Evolutionary conservation across 2,329 filamentous ascomycete genomes (phyloP), one percentile per base, ranked within the genome.

Genomic region (Neonectria hederae): DNA sequence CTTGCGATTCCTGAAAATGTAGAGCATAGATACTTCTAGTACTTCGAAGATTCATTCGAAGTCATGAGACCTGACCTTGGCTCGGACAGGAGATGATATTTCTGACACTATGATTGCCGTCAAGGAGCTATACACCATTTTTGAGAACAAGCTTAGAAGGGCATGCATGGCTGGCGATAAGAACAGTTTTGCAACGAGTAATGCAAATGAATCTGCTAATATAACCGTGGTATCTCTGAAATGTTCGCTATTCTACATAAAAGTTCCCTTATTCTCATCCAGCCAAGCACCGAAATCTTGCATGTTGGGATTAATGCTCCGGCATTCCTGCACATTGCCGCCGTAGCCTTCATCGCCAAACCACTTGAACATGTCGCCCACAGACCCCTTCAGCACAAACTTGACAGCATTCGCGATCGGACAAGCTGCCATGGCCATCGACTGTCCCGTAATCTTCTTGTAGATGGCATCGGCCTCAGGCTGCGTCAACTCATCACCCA

Each of bases 311-410:
- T 70, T 54, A 8, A 52, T 21, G 1, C 3, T 22, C 4, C 59
- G 59, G 7, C 60, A 66, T 10, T 56, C 58, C 10, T 61, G 55
- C 10, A 69, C 59, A 35, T 62, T 32, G 1, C 62, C 68, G 21
- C 68, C 67, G 4, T 70, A 70, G 4, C 68, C 68, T n/a, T 70
- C 45, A 40, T 65, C 59, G 2, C 13, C 53, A 17, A 69, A 70
- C 60, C 60, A 69, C 13, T 52, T 45, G 43, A 69, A 69, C 67
- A 70, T 68, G 10, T 65, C 61, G 2, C 65, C 65, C 8, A 65
- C 63, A 9, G 59, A 46, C 1, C 54, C 62, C 42, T 54, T 70
- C 13, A 68, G 2, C 9, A 68, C 58, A 17, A 65, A 56, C 51
- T 68, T 66, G 2, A 68, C 60, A 1, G 59, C 52, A 24, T 48